These are phyloP conservation scores for Heritiera fomes DNA, from an alignment of 345 rosid species.

Conservation along the genomic window DNA sequence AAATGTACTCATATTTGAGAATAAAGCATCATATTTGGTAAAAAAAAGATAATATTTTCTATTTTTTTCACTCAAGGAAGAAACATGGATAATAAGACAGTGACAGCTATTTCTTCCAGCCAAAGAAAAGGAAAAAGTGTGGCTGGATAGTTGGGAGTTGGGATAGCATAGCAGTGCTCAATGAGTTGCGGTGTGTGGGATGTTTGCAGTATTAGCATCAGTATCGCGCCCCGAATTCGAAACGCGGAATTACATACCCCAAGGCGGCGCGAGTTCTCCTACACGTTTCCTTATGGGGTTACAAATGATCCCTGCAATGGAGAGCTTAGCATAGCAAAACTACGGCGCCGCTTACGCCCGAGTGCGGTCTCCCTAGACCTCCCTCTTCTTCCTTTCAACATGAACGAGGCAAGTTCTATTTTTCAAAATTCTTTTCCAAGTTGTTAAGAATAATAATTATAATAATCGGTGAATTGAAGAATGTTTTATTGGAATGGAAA, in stretches of 20 bases:
- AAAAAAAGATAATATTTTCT: too few relatives aligned
- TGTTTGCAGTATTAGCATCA: background rate
- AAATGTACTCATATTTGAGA: too few relatives aligned
- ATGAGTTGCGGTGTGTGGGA: background rate
- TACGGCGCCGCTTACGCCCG: slow-evolving; percentile 18
- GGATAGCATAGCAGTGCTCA: background rate
- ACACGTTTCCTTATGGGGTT: background rate
- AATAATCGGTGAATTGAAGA: background rate
- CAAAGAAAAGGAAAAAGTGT: too few relatives aligned
- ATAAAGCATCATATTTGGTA: too few relatives aligned
- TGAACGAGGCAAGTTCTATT: slow-evolving; percentile 43
- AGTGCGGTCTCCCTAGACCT: slow-evolving; percentile 43
- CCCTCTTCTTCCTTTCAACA: slow-evolving; percentile 65
- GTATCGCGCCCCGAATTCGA: background rate
- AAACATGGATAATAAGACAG: too few relatives aligned
- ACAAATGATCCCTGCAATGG: background rate
- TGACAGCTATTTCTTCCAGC: too few relatives aligned
- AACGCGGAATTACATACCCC: background rate
- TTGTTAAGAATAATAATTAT: background rate
- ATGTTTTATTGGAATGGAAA: background rate
- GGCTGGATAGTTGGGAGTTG: too few relatives aligned
- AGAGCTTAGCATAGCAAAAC: background rate
- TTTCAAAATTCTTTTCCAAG: background rate
- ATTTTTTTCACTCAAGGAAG: too few relatives aligned
- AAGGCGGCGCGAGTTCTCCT: background rate